phyloP scores from a whole-genome alignment of 805 yeast genomes.

The Wickerhamomyces kurtzmanii region DNA sequence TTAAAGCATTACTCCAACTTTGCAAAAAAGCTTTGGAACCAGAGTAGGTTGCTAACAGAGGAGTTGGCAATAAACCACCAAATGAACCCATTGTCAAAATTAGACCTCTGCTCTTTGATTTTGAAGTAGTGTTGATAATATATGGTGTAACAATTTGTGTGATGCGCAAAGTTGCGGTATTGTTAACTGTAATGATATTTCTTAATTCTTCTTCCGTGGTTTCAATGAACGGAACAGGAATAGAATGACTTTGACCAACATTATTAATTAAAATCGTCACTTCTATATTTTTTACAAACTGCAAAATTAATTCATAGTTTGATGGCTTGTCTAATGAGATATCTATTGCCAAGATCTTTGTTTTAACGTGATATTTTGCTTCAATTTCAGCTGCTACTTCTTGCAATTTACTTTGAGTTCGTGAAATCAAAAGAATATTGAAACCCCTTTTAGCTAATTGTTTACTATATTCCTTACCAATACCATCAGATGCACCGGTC shows the following conservation, averaged over 20 bases:
- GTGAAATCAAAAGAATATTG: constrained; percentile 73
- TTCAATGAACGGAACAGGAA: constrained; percentile 88
- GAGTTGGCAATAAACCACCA: constrained; percentile 91
- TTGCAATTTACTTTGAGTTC: constrained; percentile 74
- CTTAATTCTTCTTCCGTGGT: constrained; percentile 67
- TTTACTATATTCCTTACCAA: constrained; percentile 83
- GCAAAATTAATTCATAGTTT: constrained; percentile 44
- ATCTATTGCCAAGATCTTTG: constrained; percentile 69
- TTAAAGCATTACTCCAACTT: constrained; percentile 82
- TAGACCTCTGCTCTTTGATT: constrained; percentile 46
- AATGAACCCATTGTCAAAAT: constrained; percentile 94
- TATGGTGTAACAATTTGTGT: constrained; percentile 73
- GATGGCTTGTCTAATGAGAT: constrained; percentile 52
- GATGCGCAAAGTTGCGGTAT: constrained; percentile 71
- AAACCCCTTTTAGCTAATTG: constrained; percentile 85
- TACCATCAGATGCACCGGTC: constrained; percentile 97
- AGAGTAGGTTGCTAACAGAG: constrained; percentile 85
- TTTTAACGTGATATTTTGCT: constrained; percentile 47
- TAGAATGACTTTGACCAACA: constrained; percentile 90
- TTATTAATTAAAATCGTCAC: constrained; percentile 79
- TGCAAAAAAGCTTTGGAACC: constrained; percentile 96
- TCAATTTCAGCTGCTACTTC: constrained; percentile 53
- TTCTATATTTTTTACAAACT: constrained; percentile 38
- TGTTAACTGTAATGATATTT: constrained; percentile 78
- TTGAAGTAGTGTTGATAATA: constrained; percentile 44